These are phyloP conservation scores for Nannizzia gypsea DNA, from an alignment of 2,329 filamentous ascomycete species.

Conservation along the genomic window DNA sequence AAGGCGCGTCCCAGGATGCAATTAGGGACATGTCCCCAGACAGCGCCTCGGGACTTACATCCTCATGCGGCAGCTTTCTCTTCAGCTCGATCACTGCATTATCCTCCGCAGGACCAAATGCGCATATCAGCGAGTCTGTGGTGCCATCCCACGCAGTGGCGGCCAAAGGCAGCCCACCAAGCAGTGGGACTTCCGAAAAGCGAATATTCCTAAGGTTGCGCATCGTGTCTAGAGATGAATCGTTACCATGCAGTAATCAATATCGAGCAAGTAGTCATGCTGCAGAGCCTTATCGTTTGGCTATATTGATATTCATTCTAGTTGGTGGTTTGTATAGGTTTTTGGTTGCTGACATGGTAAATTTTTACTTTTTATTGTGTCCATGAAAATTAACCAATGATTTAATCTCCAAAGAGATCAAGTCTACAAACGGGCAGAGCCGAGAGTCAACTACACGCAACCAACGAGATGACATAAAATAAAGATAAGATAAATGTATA, in stretches of 20 bases:
- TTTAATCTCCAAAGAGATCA: conserved; percentile 15
- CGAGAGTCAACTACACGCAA: background rate
- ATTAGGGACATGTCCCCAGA: conserved; percentile 41
- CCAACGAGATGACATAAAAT: background rate
- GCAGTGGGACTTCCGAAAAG: conserved; percentile 53
- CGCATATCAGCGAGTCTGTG: conserved; percentile 65
- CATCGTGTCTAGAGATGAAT: conserved; percentile 43
- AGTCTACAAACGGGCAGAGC: background rate
- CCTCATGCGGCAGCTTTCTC: conserved; percentile 31
- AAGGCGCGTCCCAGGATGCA: conserved; percentile 80
- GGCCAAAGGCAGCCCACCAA: conserved; percentile 52
- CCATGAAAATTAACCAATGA: conserved; percentile 16
- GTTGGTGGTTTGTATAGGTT: background rate
- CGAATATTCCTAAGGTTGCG: conserved; percentile 74
- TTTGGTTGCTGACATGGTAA: background rate
- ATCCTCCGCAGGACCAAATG: conserved; percentile 65
- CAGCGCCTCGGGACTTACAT: conserved; percentile 31
- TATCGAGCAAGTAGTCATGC: background rate
- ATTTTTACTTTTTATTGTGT: conserved; percentile 5
- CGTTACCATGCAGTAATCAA: conserved; percentile 20
- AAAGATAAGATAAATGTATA: background rate
- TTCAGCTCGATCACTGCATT: conserved; percentile 63
- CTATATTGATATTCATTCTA: background rate
- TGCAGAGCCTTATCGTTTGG: background rate
- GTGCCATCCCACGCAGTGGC: conserved; percentile 77